Base-by-base conservation (phyloP, 2,329 filamentous ascomycete species). In the Leptographium wingfieldii region DNA sequence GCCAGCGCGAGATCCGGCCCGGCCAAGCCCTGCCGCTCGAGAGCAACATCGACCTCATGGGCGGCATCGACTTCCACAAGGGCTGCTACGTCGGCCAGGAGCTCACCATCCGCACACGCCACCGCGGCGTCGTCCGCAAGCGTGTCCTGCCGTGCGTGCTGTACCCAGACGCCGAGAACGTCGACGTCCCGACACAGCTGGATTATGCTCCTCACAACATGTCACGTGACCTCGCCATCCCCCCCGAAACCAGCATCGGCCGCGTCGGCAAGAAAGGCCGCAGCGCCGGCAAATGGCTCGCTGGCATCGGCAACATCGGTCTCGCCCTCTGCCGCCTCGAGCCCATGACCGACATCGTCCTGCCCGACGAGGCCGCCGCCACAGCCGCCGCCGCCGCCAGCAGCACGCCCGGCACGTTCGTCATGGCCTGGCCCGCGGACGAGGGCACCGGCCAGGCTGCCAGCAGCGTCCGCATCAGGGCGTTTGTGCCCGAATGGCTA, bases 61-160 rank as follows among this genome's bases (percentile, higher is more conserved):
- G 82, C 55, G 94, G 84, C 31, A 86, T 99, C 65, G 90, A 96
- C 73, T 99, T 94, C 75, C 84, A 84, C 69, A 99, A 99, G 75
- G 94, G 94, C 9, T 99, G 94, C 74, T 99, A 99, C 72, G 84
- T 97, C 9, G 94, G 94, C 0, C 94, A 99, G 73, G 94, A 99
- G 72, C 80, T 99, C 64, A 97, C 94, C 1, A 96, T 97, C 65
- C 86, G 94, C 51, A 99, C 94, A 1, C 87, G 92, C 70, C 94
- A 99, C 73, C 92, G 88, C 14, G 94, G 94, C 27, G 90, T 99
- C 19, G 90, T 99, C 49, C 81, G 94, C 63, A 96, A 96, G 78
- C 81, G 94, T 56, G 83, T 97, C 56, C 72, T 99, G 58, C 94
- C 94, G 0, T 85, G 92, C 40, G 74, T 87, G 64, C 68, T 96